Evolutionary conservation across 345 rosid species (phyloP), one percentile per base, ranked within the genome.

Genomic region (Excoecaria agallocha): DNA sequence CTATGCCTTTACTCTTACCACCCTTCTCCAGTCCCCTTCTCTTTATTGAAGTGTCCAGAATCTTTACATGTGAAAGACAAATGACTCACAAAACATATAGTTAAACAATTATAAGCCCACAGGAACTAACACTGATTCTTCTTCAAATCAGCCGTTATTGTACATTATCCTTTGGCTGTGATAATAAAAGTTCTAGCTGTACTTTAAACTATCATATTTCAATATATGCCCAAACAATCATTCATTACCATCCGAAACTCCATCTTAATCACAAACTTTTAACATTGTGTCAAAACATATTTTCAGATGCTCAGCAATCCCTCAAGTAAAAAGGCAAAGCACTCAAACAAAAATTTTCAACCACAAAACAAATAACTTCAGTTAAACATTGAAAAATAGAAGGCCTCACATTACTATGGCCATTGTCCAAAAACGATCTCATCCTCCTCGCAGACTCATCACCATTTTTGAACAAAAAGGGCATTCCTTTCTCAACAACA

Each of bases 381-480:
- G 16, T 17, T 45, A 54, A 35, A 24, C 72, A 38, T n/a, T n/a
- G 3, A 51, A 5, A 48, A 66, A 24, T 46, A 24, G 39, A n/a
- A 17, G 8, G 3, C 41, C 88, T 81, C 68, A 88, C 91, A 66
- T 70, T 76, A 68, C 50, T 70, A 60, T 75, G 78, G 13, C 60
- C 81, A 38, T 70, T 76, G 3, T 9, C 66, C 64, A 90, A n/a
- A 69, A 88, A 89, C 73, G 84, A 76, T 55, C 76, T 80, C 93
- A 95, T 80, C 85, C 81, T 89, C 73, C 83, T 81, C 15, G 79
- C 71, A 1, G 98, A 88, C 51, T 85, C 92, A 17, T 88, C 83
- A 12, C 83, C 88, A 38, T 81, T 84, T 79, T 69, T 85, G 74
- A 95, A 95, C 78, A 91, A 76, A 71, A 81, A 86, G 0, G 98